These are phyloP conservation scores for Collybiopsis luxurians DNA, from an alignment of 768 basidiomycete species.

Conservation along the genomic window DNA sequence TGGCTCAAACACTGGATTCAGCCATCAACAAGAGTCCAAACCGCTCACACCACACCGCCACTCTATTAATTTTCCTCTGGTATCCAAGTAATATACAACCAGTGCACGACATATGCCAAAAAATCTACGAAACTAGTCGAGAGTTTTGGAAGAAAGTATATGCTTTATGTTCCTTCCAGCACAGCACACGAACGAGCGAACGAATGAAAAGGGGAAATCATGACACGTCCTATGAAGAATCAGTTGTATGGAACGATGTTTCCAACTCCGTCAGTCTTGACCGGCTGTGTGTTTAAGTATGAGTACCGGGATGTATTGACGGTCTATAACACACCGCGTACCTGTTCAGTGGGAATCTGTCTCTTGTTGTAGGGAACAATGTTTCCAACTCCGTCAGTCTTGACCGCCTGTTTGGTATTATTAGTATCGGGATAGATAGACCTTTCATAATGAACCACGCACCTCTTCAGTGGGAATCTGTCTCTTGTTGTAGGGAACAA, in stretches of 20 bases:
- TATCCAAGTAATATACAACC: constrained; percentile 1
- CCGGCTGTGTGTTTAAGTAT: not conserved
- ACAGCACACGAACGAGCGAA: not conserved
- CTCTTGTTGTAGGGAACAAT: constrained; percentile 22
- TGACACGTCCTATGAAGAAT: not conserved
- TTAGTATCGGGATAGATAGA: not conserved
- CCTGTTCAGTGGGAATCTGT: not conserved
- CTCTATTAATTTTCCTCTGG: not conserved
- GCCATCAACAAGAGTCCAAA: no score
- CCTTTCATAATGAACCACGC: not conserved
- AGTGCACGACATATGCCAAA: constrained; percentile 7
- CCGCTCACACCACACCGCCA: no score
- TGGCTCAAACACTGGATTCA: no score
- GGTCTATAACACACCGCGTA: not conserved
- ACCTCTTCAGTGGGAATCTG: not conserved
- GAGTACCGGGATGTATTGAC: not conserved
- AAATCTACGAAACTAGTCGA: not conserved
- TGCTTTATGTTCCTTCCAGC: constrained; percentile 12
- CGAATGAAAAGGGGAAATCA: not conserved
- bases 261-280: constrained; percentile 3
- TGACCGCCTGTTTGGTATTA: constrained; percentile 14
- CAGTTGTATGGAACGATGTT: constrained; percentile 11
- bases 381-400: constrained; percentile 24
- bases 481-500: constrained; percentile 21
- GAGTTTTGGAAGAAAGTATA: not conserved